Conservation (phyloP, 306 rosid genomes). For the Alnus rubra region DNA sequence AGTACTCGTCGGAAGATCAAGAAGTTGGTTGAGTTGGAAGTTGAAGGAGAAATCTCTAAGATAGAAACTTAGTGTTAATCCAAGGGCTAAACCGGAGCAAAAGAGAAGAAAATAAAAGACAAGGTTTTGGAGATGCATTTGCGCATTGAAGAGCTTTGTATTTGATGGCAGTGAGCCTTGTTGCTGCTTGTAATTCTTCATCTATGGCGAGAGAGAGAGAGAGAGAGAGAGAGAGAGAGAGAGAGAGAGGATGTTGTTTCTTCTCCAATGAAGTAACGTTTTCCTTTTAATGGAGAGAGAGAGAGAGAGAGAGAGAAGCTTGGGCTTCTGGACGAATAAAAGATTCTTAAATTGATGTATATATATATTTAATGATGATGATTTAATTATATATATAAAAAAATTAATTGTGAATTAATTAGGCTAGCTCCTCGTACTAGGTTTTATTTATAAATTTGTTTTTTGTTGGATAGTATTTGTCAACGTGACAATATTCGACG, state of each 20-base stretch:
- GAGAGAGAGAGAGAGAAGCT: neutral
- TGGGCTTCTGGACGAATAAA: neutral
- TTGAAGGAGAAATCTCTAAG: slow-evolving; percentile 36
- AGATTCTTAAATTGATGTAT: neutral
- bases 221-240: slow-evolving; percentile 6
- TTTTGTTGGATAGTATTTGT: neutral
- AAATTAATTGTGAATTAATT: no score
- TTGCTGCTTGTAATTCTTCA: slow-evolving; percentile 31
- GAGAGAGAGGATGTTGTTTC: neutral
- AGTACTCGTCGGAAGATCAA: neutral
- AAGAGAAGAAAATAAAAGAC: slow-evolving; percentile 44
- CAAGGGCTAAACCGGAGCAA: slow-evolving; percentile 61
- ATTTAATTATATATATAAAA: no score
- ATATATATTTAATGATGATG: no score
- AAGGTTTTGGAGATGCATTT: slow-evolving; percentile 43
- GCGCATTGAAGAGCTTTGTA: slow-evolving; percentile 37
- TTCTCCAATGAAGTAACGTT: slow-evolving; percentile 4
- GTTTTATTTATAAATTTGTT: no score
- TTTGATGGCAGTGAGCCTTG: slow-evolving; percentile 19
- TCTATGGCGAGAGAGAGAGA: neutral
- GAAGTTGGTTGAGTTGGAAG: slow-evolving; percentile 33
- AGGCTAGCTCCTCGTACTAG: no score
- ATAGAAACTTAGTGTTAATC: slow-evolving; percentile 47
- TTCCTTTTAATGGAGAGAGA: neutral
- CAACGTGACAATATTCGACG: neutral